These are phyloP conservation scores for Acephala macrosclerotiorum DNA, from an alignment of 2,329 filamentous ascomycete species.

Conservation along the genomic window DNA sequence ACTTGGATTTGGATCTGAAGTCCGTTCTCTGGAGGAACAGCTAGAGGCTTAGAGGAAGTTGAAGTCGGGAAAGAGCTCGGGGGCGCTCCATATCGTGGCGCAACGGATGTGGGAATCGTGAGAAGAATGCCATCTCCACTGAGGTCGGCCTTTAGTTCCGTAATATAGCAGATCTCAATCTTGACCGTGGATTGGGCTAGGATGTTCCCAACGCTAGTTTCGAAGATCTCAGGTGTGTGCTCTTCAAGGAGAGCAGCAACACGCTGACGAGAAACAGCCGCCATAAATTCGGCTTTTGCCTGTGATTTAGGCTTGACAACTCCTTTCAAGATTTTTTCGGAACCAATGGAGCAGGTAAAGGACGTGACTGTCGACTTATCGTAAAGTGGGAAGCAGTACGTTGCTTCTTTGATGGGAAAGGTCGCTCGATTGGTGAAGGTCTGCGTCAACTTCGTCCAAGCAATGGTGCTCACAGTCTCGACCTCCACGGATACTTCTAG, in stretches of 20 bases:
- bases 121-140: constrained; percentile 68
- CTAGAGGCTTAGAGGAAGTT: background rate
- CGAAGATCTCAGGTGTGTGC: constrained; percentile 63
- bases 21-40: constrained; percentile 16
- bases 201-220: constrained; percentile 70
- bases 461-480: constrained; percentile 11
- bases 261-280: constrained; percentile 63
- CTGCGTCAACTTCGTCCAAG: constrained; percentile 45
- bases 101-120: constrained; percentile 70
- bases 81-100: constrained; percentile 66
- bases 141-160: constrained; percentile 75
- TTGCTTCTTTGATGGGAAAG: constrained; percentile 55
- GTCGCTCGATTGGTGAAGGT: constrained; percentile 60
- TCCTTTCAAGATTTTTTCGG: constrained; percentile 64
- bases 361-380: constrained; percentile 73
- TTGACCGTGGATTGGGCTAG: constrained; percentile 60
- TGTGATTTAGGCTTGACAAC: constrained; percentile 71
- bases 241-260: constrained; percentile 71
- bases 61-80: constrained; percentile 41
- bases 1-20: constrained; percentile 21
- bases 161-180: constrained; percentile 69
- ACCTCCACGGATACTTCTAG: constrained; percentile 2
- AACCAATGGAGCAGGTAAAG: constrained; percentile 69
- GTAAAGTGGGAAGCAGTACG: constrained; percentile 74
- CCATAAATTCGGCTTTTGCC: constrained; percentile 64